Base-by-base conservation (phyloP, 2,329 filamentous ascomycete species). In the Cercospora sesami region DNA sequence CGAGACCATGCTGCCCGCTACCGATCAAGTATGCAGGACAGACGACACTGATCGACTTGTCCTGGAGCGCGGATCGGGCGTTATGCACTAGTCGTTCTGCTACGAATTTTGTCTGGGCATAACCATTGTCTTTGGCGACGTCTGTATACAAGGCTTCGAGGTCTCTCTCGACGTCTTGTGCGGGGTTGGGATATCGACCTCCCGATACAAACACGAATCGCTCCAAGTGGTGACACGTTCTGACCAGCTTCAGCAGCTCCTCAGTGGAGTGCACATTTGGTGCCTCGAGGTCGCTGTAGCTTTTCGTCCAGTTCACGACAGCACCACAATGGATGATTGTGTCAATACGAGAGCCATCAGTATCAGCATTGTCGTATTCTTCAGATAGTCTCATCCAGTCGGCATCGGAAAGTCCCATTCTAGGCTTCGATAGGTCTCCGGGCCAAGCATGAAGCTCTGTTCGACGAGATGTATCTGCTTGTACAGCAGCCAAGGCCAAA, bases 261-360 rank as follows among this genome's bases (percentile, higher is more conserved):
- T 51, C 45, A 5, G 45, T 51, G 12, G 45, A 51, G 12, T 14
- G 2, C 45, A 51, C 45, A 42, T 64, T 64, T 1, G 51, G 51
- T 21, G 51, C 63, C 12, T 58, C 30, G 6, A 64, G 63, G 9
- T 64, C 48, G 9, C 39, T 28, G 51, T 64, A 64, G 21, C 51
- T 45, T 28, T 64, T 59, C 21, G 53, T 58, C 63, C 63, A 64
- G 23, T 64, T 39, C 10, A 64, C 53, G n/a, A 64, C 63, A 42
- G 63, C 63, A 14, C 63, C 63, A 21, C 63, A 64, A 55, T 64
- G 63, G 28, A 64, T 64, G 51, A 64, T 64, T 12, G 51, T 64
- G 23, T 58, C 48, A 21, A 64, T 57, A 26, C 51, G 21, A 7
- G 62, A 16, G 16, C 14, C 8, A 2, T 5, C n/a, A 10, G 45